Evolutionary conservation across 2,329 filamentous ascomycete genomes (phyloP).

Genomic region (Hymenoscyphus repandus): DNA sequence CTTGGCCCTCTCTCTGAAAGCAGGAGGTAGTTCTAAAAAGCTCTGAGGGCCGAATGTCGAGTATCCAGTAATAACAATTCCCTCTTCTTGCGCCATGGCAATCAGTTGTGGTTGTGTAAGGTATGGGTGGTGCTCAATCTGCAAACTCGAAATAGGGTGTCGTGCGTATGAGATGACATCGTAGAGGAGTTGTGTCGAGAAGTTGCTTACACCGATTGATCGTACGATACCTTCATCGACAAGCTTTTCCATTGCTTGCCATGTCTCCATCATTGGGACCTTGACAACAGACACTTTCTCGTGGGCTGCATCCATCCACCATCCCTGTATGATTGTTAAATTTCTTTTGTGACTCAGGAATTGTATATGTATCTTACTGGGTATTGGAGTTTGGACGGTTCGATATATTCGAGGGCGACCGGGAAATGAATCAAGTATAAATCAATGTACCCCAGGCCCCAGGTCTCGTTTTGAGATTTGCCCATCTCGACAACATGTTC

Average conservation of each 20-base stretch:
- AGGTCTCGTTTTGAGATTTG: constrained; percentile 48
- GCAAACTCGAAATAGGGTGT: constrained; percentile 67
- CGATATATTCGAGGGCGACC: constrained; percentile 62
- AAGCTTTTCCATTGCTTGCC: constrained; percentile 70
- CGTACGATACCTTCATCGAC: constrained; percentile 61
- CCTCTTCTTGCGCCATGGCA: constrained; percentile 49
- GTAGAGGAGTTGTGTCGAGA: constrained; percentile 71
- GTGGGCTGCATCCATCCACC: constrained; percentile 60
- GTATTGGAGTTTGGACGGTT: constrained; percentile 41
- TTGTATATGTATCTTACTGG: constrained; percentile 1
- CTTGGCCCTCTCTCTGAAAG: constrained; percentile 57
- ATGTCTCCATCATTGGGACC: constrained; percentile 72
- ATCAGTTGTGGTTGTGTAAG: constrained; percentile 68
- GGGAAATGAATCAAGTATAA: constrained; percentile 49
- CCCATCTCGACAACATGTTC: constrained; percentile 55
- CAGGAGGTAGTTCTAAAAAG: constrained; percentile 60
- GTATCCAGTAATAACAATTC: constrained; percentile 59
- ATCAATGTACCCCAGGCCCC: constrained; percentile 46
- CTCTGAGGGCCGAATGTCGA: constrained; percentile 65
- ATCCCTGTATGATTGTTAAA: background rate
- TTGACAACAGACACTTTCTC: constrained; percentile 57
- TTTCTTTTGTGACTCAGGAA: too few species aligned
- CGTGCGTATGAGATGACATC: constrained; percentile 67
- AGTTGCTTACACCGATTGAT: constrained; percentile 78
- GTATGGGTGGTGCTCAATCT: constrained; percentile 87